Conservation (phyloP, 2,329 filamentous ascomycete species). For the Nigrograna mackinnonii region DNA sequence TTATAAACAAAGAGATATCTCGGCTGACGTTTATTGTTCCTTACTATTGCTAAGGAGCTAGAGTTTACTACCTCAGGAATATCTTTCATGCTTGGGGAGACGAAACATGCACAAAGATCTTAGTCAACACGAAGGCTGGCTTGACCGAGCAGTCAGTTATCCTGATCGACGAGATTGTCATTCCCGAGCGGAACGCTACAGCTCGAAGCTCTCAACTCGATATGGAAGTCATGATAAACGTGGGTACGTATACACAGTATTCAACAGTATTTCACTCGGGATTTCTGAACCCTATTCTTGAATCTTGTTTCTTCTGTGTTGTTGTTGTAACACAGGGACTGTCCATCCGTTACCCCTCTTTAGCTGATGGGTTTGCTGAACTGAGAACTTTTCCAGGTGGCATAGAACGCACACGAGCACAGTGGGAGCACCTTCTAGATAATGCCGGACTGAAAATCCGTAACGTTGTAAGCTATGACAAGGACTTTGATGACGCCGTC, state of each 20-base stretch:
- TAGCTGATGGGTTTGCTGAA: not conserved
- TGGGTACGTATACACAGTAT: not conserved
- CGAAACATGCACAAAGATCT: conserved; percentile 31
- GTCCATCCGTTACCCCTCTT: too few species aligned
- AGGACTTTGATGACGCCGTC: conserved; percentile 4
- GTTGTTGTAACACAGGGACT: too few species aligned
- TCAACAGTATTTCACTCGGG: too few species aligned
- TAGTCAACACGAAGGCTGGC: conserved; percentile 8
- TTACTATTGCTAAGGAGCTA: conserved; percentile 14
- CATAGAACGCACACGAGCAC: not conserved
- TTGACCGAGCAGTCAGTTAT: conserved; percentile 3
- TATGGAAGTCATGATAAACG: not conserved
- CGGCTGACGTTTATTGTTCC: not conserved
- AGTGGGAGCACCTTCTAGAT: conserved; percentile 1
- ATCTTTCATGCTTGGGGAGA: conserved; percentile 44
- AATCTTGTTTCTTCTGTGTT: too few species aligned
- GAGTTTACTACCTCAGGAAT: conserved; percentile 36
- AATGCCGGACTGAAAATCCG: conserved; percentile 1
- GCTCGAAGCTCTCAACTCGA: not conserved
- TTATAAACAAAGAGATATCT: not conserved
- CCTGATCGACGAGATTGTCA: conserved; percentile 1
- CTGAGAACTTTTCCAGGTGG: not conserved
- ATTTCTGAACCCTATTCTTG: too few species aligned
- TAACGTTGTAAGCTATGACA: conserved; percentile 5
- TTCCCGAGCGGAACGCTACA: conserved; percentile 1